Conservation (phyloP, 345 rosid genomes). For the Punica granatum region DNA sequence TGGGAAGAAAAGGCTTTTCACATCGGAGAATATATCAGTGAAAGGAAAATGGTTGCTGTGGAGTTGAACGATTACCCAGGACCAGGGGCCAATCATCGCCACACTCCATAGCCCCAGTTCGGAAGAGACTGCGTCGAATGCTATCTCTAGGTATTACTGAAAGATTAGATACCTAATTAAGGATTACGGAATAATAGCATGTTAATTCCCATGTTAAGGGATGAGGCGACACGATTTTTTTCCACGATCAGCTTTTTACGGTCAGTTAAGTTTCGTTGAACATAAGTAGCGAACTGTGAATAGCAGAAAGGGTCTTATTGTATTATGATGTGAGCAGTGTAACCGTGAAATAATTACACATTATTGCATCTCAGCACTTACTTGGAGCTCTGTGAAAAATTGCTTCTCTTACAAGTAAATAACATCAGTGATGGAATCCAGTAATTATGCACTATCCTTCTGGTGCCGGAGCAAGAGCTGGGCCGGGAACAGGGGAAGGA, state of each 20-base stretch:
- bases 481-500: conserved; percentile 30
- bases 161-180: too few species aligned
- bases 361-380: neutral
- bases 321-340: too few species aligned
- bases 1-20: neutral
- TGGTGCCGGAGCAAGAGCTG: conserved; percentile 25
- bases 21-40: conserved; percentile 13
- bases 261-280: too few species aligned
- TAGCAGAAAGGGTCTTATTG: too few species aligned
- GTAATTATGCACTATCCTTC: conserved; percentile 10
- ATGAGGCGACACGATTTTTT: neutral
- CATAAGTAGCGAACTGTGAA: too few species aligned
- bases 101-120: conserved; percentile 46
- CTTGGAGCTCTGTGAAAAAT: neutral
- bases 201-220: neutral
- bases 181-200: neutral
- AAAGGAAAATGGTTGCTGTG: conserved; percentile 22
- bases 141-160: too few species aligned
- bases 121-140: conserved; percentile 37
- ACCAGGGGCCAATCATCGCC: conserved; percentile 72
- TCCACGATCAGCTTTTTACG: neutral
- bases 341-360: too few species aligned
- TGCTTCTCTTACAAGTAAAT: neutral
- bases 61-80: conserved; percentile 70
- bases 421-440: neutral